Evolutionary conservation across 371 early-diverging fungal species (phyloP).

Genomic region (Umbelopsis sp.): DNA sequence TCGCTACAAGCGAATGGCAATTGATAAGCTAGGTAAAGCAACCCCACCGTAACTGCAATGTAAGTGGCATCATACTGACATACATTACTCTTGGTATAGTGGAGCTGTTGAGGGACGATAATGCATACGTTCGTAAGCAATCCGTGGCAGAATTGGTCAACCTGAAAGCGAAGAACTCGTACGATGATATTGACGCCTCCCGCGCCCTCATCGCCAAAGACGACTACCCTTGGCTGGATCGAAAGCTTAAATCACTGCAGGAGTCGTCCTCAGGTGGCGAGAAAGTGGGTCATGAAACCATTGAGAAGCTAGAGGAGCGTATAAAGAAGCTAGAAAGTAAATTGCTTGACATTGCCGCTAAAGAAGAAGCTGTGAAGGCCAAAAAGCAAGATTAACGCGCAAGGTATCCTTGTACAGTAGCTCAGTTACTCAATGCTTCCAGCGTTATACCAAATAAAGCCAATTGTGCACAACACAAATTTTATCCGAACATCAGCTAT

Average conservation of each 20-base stretch:
- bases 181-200: slow-evolving; percentile 25
- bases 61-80: not conserved
- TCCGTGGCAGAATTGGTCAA: slow-evolving; percentile 34
- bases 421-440: not conserved
- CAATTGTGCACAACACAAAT: too few species aligned
- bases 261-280: slow-evolving; percentile 21
- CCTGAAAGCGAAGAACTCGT: slow-evolving; percentile 28
- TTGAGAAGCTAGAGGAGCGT: slow-evolving; percentile 53
- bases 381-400: slow-evolving; percentile 7
- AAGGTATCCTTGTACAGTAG: not conserved
- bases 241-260: slow-evolving; percentile 26
- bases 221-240: slow-evolving; percentile 34
- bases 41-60: not conserved
- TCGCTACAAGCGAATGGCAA: slow-evolving; percentile 25
- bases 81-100: slow-evolving; percentile 22
- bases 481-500: too few species aligned
- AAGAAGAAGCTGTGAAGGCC: slow-evolving; percentile 23
- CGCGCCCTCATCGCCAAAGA: slow-evolving; percentile 34
- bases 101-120: slow-evolving; percentile 33
- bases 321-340: slow-evolving; percentile 49
- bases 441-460: too few species aligned
- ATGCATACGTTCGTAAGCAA: slow-evolving; percentile 24
- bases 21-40: slow-evolving; percentile 32
- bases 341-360: slow-evolving; percentile 23
- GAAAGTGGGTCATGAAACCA: slow-evolving; percentile 30